phyloP scores from a whole-genome alignment of 331 rosid species.

The Quercus phellos region DNA sequence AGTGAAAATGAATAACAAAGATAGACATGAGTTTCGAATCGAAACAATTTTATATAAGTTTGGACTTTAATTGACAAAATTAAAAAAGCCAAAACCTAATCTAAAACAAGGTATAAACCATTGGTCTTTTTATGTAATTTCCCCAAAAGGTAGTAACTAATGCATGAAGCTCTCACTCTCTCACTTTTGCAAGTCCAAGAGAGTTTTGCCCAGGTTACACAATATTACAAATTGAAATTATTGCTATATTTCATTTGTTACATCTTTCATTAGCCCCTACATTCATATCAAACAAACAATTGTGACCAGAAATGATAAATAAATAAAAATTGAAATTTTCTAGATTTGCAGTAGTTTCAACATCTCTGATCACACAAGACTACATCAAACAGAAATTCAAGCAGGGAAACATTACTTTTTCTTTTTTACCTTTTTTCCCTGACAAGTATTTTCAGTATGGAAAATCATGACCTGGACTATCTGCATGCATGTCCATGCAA shows the following conservation, averaged over 20 bases:
- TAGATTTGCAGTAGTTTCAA: constrained; percentile 8
- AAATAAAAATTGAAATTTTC: background rate
- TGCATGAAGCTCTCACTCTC: no score
- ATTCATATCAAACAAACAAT: constrained; percentile 18
- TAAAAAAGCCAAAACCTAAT: no score
- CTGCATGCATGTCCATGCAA: constrained; percentile 67
- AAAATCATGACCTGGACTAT: constrained; percentile 52
- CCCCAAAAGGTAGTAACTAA: no score
- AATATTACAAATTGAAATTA: background rate
- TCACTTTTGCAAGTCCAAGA: no score
- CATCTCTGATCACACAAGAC: constrained; percentile 24
- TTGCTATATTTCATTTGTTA: background rate
- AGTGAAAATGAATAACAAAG: no score
- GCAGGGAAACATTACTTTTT: constrained; percentile 3
- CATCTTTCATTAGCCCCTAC: background rate
- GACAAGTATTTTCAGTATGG: constrained; percentile 34
- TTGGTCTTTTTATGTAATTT: no score
- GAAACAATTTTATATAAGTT: no score
- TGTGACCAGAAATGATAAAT: constrained; percentile 14
- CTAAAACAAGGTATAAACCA: no score
- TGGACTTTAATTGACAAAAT: no score
- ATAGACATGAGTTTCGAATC: no score
- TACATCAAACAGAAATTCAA: constrained; percentile 15
- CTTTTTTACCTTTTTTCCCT: constrained; percentile 18
- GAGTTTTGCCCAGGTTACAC: background rate